A percentile compares a stretch with the other conserved stretches of the same genome.
Conservation (phyloP, 2,329 filamentous ascomycete species). For the Geoglossum cookeanum region DNA sequence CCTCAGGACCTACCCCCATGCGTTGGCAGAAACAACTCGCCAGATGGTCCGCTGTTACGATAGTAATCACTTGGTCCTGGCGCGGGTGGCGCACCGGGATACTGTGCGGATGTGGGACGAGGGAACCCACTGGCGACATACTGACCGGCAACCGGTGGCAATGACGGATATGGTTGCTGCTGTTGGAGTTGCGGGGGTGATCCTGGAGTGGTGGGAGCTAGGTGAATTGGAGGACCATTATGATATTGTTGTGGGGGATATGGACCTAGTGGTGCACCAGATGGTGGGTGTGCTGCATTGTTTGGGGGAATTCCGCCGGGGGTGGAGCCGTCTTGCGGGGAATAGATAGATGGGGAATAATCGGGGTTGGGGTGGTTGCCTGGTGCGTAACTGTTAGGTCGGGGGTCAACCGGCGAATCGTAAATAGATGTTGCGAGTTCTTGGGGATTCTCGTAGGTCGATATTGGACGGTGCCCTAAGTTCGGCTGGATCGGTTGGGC, state of each 20-base stretch:
- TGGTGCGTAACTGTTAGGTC: slow-evolving; percentile 13
- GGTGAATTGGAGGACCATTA: not conserved
- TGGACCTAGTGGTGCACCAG: not conserved
- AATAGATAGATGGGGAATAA: slow-evolving; percentile 3
- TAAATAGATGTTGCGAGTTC: slow-evolving; percentile 63
- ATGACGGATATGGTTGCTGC: not conserved
- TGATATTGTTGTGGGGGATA: not conserved
- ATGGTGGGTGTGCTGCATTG: not conserved
- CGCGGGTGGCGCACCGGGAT: not conserved
- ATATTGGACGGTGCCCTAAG: slow-evolving; percentile 38
- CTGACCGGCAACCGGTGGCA: not conserved
- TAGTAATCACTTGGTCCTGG: not conserved
- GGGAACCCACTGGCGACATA: not conserved
- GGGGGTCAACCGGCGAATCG: slow-evolving; percentile 46
- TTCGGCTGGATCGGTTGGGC: slow-evolving; percentile 16
- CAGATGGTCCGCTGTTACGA: not conserved
- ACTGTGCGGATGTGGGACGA: not conserved
- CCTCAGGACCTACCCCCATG: not conserved
- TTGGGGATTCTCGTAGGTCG: slow-evolving; percentile 52
- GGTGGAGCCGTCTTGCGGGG: not conserved
- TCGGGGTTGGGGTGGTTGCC: not conserved
- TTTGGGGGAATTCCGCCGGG: not conserved
- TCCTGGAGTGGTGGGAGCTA: not conserved
- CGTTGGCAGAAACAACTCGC: slow-evolving; percentile 3
- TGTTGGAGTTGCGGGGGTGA: not conserved